These are phyloP conservation scores for Prunus dulcis DNA, from an alignment of 306 rosid genomes.

Conservation along the genomic window DNA sequence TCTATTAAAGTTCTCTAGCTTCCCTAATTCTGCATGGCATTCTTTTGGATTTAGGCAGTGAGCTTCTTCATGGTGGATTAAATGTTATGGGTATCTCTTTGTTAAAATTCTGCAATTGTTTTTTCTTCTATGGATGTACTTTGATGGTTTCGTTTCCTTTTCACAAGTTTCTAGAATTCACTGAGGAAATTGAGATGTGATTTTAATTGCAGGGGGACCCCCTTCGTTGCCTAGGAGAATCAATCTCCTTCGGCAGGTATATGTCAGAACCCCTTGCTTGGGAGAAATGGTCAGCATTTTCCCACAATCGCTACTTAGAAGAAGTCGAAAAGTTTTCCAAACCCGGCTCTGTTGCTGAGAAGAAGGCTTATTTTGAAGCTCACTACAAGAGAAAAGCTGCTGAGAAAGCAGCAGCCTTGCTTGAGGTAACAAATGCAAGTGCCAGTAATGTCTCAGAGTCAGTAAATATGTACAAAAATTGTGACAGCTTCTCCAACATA, in stretches of 20 bases:
- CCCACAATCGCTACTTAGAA: slow-evolving; percentile 78
- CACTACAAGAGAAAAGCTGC: slow-evolving; percentile 82
- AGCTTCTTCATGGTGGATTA: slow-evolving; percentile 22
- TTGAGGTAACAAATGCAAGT: slow-evolving; percentile 38
- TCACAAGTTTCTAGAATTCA: neutral
- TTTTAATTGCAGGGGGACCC: slow-evolving; percentile 51
- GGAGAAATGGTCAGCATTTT: slow-evolving; percentile 85
- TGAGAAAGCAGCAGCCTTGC: slow-evolving; percentile 54
- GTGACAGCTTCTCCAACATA: slow-evolving; percentile 4
- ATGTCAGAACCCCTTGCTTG: slow-evolving; percentile 70
- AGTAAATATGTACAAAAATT: slow-evolving; percentile 18
- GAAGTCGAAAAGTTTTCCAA: slow-evolving; percentile 77
- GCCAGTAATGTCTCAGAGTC: slow-evolving; percentile 20
- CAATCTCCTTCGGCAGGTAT: slow-evolving; percentile 85
- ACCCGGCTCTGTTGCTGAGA: slow-evolving; percentile 90
- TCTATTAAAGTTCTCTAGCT: slow-evolving; percentile 13
- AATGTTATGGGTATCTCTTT: slow-evolving; percentile 24
- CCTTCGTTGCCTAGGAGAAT: slow-evolving; percentile 55
- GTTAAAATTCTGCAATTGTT: neutral
- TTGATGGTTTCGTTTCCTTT: neutral
- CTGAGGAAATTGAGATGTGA: slow-evolving; percentile 14
- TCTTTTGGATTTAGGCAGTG: slow-evolving; percentile 15
- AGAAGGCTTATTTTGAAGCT: slow-evolving; percentile 90
- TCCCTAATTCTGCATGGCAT: slow-evolving; percentile 20
- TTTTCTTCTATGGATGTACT: neutral